Evolutionary conservation across 768 basidiomycete species (phyloP).

Genomic region (Suillus subluteus): DNA sequence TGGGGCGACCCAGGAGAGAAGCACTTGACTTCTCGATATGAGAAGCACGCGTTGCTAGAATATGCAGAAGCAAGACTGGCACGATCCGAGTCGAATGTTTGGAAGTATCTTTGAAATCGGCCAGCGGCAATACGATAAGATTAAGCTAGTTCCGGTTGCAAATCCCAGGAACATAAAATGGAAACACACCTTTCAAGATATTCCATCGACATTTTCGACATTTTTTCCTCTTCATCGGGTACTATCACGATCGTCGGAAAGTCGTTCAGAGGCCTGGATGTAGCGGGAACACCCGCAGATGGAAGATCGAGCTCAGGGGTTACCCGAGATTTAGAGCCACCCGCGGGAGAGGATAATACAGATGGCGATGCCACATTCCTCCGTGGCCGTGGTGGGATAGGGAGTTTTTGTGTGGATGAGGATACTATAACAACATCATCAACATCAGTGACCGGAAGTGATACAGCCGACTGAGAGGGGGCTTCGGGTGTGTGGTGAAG

Average conservation of each 20-base stretch:
- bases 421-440: constrained; percentile 5
- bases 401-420: constrained; percentile 19
- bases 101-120: constrained; percentile 28
- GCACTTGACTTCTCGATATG: constrained; percentile 28
- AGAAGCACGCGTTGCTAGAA: constrained; percentile 33
- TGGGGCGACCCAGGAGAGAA: constrained; percentile 1
- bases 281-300: constrained; percentile 2
- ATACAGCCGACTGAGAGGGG: constrained; percentile 4
- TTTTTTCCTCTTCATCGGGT: constrained; percentile 23
- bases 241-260: background rate
- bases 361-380: constrained; percentile 13
- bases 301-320: background rate
- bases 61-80: constrained; percentile 37
- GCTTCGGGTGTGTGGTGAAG: background rate
- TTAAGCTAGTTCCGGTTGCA: constrained; percentile 1
- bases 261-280: background rate
- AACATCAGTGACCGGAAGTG: background rate
- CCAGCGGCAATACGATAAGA: constrained; percentile 13
- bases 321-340: background rate
- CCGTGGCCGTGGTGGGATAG: constrained; percentile 25
- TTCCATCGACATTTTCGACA: constrained; percentile 33
- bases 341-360: constrained; percentile 2
- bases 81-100: constrained; percentile 36
- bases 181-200: constrained; percentile 33
- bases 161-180: background rate